These are phyloP conservation scores for Malassezia vespertilionis DNA, from an alignment of 1,284 basidiomycete species.

Conservation along the genomic window DNA sequence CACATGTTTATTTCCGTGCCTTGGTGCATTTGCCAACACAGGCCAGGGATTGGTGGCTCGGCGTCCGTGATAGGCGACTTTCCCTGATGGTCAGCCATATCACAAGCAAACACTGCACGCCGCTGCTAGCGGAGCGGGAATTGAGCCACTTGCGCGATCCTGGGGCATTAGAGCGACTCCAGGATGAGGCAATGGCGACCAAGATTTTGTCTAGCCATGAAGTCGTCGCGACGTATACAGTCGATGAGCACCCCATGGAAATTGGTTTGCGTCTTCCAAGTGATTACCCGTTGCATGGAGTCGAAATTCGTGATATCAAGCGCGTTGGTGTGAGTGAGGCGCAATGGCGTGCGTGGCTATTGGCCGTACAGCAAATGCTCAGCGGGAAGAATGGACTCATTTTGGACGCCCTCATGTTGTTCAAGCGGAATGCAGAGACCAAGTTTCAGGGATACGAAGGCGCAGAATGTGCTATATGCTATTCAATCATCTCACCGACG, in stretches of 20 bases:
- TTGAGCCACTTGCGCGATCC: constrained; percentile 65
- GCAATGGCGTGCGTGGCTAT: constrained; percentile 84
- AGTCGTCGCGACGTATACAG: constrained; percentile 57
- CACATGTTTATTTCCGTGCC: constrained; percentile 60
- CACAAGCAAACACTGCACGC: constrained; percentile 78
- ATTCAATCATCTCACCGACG: constrained; percentile 79
- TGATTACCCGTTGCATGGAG: constrained; percentile 80
- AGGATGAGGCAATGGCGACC: constrained; percentile 69
- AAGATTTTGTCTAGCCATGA: constrained; percentile 55
- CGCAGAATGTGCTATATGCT: constrained; percentile 46
- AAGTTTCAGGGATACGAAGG: constrained; percentile 43
- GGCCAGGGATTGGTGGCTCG: constrained; percentile 65
- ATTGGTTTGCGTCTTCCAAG: constrained; percentile 72
- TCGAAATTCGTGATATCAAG: constrained; percentile 76
- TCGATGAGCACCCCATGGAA: constrained; percentile 91
- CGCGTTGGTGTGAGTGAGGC: constrained; percentile 71
- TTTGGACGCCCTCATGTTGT: constrained; percentile 77
- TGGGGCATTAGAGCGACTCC: constrained; percentile 57
- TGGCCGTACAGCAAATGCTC: constrained; percentile 82
- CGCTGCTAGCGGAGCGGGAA: constrained; percentile 73
- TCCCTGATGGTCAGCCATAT: constrained; percentile 64
- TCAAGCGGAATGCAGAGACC: constrained; percentile 79
- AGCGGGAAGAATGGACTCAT: constrained; percentile 76
- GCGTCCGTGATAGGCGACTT: constrained; percentile 78
- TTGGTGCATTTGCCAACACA: constrained; percentile 36